phyloP scores from a whole-genome alignment of 345 rosid species.

The Salix udensis region DNA sequence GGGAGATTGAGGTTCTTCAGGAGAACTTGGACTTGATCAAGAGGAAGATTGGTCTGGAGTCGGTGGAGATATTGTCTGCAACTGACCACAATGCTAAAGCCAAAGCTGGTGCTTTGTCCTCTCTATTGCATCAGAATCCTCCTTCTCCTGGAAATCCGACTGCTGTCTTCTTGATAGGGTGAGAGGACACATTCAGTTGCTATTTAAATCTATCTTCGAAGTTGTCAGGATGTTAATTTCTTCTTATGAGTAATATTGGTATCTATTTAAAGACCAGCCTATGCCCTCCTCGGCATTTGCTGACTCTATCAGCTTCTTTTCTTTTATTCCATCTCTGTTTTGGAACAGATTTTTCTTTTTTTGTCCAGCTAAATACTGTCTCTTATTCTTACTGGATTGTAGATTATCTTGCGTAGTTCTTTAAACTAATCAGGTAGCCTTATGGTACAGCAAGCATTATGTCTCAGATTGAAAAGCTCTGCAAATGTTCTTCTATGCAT shows the following conservation, averaged over 20 bases:
- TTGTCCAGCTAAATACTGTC: not conserved
- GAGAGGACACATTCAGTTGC: not conserved
- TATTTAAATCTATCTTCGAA: not conserved
- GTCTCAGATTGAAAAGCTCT: not conserved
- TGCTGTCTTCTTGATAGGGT: conserved; percentile 61
- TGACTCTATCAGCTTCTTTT: not conserved
- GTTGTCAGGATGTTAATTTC: not conserved
- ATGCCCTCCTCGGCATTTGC: not conserved
- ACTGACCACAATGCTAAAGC: conserved; percentile 38
- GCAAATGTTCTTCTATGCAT: not conserved
- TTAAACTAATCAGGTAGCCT: not conserved
- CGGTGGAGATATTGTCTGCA: conserved; percentile 52
- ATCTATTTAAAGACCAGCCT: not conserved
- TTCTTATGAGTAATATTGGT: not conserved
- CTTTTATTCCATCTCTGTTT: not conserved
- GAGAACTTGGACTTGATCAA: conserved; percentile 74
- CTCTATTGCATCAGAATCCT: conserved; percentile 57
- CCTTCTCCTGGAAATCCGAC: conserved; percentile 86
- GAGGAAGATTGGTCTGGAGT: conserved; percentile 71
- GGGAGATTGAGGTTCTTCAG: conserved; percentile 72
- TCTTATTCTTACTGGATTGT: not conserved
- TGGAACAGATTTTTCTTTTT: not conserved
- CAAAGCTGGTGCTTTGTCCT: conserved; percentile 53
- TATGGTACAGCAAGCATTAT: not conserved
- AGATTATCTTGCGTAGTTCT: not conserved